Base-by-base conservation (phyloP, 768 basidiomycete species). In the Punctularia strigosozonata region DNA sequence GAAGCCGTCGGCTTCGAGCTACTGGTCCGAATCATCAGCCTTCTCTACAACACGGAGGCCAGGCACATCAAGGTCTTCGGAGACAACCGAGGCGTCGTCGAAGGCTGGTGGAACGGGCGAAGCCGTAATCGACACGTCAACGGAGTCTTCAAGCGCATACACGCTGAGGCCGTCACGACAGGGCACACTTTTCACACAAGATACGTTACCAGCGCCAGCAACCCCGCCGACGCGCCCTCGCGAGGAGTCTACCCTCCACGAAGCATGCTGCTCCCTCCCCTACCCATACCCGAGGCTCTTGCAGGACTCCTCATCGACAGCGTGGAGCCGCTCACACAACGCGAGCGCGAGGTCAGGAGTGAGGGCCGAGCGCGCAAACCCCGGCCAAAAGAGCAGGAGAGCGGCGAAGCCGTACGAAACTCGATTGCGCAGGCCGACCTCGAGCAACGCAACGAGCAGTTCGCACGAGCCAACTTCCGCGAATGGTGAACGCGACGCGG, bases 161-260 rank as follows among this genome's bases (percentile, higher is more conserved):
- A 42, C 24, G n/a, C n/a, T n/a, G n/a, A n/a, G n/a, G n/a, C n/a
- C n/a, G n/a, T 62, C 26, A n/a, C n/a, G n/a, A n/a, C n/a, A n/a
- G n/a, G n/a, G n/a, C n/a, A n/a, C n/a, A n/a, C n/a, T n/a, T n/a
- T n/a, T n/a, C 49, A 58, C 52, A 54, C 60, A 1, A 12, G 34
- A 2, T 68, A 68, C 30, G 42, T 66, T 15, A 41, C 43, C 0
- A 66, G 63, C 39, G 42, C 40, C 12, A 7, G 44, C 0, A 70
- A 72, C 43, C 59, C 61, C 4, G 61, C 63, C 0, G 64, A 68
- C 38, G 26, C 8, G 0, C 61, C 65, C 1, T 71, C 64, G 0
- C 15, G 58, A 5, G 63, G 67, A 0, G 32, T 44, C 10, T 62
- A 58, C 36, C 46, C 46, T 0, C 20, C 41, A 1, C 4, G n/a